A percentile compares a stretch with the other conserved stretches of the same genome.
phyloP scores from a whole-genome alignment of 768 basidiomycete genomes.

The Hysterangium stoloniferum region DNA sequence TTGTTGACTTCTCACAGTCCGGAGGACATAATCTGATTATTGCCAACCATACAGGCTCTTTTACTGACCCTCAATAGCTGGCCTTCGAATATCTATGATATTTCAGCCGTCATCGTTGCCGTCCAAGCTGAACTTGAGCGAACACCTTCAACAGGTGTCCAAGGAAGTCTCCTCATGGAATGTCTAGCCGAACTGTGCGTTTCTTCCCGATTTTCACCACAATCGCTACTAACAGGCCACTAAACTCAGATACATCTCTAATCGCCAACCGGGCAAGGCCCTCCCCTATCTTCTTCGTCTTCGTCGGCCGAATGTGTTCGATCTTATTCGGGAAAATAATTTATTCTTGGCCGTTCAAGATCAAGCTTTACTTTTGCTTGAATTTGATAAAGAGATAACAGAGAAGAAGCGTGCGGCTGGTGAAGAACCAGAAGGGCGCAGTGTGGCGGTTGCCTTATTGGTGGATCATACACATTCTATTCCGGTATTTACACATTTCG shows the following conservation, averaged over 20 bases:
- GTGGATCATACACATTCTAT: slow-evolving; percentile 96
- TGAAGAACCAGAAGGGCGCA: slow-evolving; percentile 35
- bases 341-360: slow-evolving; percentile 93
- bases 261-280: slow-evolving; percentile 91
- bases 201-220: background rate
- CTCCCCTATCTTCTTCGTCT: slow-evolving; percentile 84
- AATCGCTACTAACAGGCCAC: background rate
- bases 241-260: slow-evolving; percentile 62
- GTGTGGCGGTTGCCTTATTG: slow-evolving; percentile 77
- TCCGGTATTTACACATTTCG: slow-evolving; percentile 51
- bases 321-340: slow-evolving; percentile 88
- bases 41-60: slow-evolving; percentile 55
- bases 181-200: slow-evolving; percentile 84
- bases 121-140: slow-evolving; percentile 77
- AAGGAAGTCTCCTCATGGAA: slow-evolving; percentile 69
- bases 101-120: slow-evolving; percentile 80
- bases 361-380: slow-evolving; percentile 84
- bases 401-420: slow-evolving; percentile 42
- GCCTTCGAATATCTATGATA: slow-evolving; percentile 88
- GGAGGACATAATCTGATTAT: background rate
- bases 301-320: slow-evolving; percentile 83
- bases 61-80: slow-evolving; percentile 76
- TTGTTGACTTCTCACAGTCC: slow-evolving; percentile 13
- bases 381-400: slow-evolving; percentile 87
- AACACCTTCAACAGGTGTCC: slow-evolving; percentile 41